These are phyloP conservation scores for Rhexocercosporidium sp. DNA, from an alignment of 2,329 filamentous ascomycete genomes.

Conservation along the genomic window DNA sequence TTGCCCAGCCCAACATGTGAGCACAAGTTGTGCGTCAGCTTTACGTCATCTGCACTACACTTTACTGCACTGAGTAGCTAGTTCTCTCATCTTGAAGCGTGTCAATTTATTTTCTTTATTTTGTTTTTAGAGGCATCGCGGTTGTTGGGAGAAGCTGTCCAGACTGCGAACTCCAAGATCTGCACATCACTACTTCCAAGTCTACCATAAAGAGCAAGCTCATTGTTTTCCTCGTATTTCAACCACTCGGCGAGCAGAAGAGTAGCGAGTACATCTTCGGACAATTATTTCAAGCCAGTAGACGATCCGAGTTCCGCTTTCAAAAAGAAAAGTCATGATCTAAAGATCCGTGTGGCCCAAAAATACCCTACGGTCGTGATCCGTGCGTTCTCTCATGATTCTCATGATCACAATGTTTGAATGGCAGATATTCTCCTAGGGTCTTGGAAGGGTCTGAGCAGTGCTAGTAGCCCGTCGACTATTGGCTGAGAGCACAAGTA, in stretches of 20 bases:
- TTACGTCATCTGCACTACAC: too few species aligned
- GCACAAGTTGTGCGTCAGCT: too few species aligned
- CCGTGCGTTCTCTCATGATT: neutral
- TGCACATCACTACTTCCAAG: neutral
- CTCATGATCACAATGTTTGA: neutral
- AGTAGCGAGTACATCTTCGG: neutral
- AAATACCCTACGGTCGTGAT: neutral
- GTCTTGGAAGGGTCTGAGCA: neutral
- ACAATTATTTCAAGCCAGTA: neutral
- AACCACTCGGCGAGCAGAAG: neutral
- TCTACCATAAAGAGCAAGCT: neutral
- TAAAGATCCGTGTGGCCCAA: neutral
- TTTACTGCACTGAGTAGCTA: too few species aligned
- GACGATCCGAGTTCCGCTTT: neutral
- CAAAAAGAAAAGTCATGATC: neutral
- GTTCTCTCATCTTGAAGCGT: neutral
- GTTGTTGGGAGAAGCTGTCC: neutral
- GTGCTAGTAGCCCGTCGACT: neutral
- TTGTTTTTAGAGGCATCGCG: neutral
- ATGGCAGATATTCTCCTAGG: conserved; percentile 11
- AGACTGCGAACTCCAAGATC: neutral
- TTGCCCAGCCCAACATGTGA: too few species aligned
- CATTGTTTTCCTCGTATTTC: neutral
- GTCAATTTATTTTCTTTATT: neutral
- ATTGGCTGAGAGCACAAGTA: neutral